phyloP scores from a whole-genome alignment of 164 flowering plant genomes.

The Berberis vulgaris region DNA sequence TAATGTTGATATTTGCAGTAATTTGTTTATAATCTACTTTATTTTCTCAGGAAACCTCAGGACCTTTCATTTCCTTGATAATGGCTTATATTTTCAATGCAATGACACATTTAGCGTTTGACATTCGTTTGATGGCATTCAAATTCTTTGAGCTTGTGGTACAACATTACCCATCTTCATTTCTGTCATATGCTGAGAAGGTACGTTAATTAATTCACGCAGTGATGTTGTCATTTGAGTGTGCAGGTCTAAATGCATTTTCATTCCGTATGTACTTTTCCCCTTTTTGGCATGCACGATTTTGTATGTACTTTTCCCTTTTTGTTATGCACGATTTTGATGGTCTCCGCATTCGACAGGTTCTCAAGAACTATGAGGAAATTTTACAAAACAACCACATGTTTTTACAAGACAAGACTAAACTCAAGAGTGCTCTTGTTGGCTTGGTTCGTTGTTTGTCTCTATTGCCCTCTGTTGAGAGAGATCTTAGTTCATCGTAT shows the following conservation, averaged over 20 bases:
- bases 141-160: constrained; percentile 74
- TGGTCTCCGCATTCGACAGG: constrained; percentile 25
- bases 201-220: constrained; percentile 21
- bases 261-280: no score
- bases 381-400: constrained; percentile 56
- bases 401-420: constrained; percentile 58
- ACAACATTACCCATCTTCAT: constrained; percentile 54
- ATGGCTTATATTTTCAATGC: constrained; percentile 80
- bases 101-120: constrained; percentile 72
- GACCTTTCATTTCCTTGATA: constrained; percentile 51
- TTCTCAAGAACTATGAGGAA: constrained; percentile 67
- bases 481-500: constrained; percentile 20
- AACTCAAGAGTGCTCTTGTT: constrained; percentile 49
- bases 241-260: not conserved
- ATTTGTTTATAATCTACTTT: not conserved
- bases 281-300: no score
- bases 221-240: not conserved
- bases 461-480: constrained; percentile 40
- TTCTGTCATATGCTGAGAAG: constrained; percentile 65
- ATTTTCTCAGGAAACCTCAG: constrained; percentile 56
- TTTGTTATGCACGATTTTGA: no score
- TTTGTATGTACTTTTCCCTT: no score
- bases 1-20: not conserved
- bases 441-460: constrained; percentile 72
- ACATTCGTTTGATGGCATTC: constrained; percentile 83